Evolutionary conservation across 2,329 filamentous ascomycete species (phyloP).

Genomic region (Ophidiomyces ophidiicola): DNA sequence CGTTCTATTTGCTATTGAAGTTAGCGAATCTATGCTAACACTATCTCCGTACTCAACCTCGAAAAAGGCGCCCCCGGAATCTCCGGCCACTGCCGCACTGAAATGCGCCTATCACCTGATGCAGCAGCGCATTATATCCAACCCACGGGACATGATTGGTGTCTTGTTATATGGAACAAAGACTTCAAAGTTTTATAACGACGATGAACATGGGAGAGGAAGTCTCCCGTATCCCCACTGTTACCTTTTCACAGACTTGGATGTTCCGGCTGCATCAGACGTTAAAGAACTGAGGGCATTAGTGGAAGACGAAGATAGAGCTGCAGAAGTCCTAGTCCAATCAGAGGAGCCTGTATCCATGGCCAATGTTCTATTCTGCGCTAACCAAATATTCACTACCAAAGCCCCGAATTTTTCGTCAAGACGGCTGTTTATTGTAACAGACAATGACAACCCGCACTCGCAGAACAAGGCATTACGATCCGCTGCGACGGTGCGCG

Average conservation of each 20-base stretch:
- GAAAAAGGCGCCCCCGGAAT: slow-evolving; percentile 68
- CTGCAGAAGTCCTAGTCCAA: slow-evolving; percentile 56
- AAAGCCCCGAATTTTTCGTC: slow-evolving; percentile 91
- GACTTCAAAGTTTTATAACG: slow-evolving; percentile 64
- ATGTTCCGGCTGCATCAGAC: slow-evolving; percentile 74
- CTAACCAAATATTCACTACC: slow-evolving; percentile 91
- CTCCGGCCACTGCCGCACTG: slow-evolving; percentile 67
- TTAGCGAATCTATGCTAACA: slow-evolving; percentile 76
- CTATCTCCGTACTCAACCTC: slow-evolving; percentile 50
- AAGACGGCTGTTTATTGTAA: slow-evolving; percentile 85
- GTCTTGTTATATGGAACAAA: slow-evolving; percentile 84
- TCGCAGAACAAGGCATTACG: slow-evolving; percentile 57
- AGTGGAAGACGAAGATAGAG: slow-evolving; percentile 65
- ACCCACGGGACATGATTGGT: slow-evolving; percentile 94
- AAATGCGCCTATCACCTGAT: slow-evolving; percentile 93
- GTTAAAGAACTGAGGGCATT: slow-evolving; percentile 67
- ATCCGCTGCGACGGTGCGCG: slow-evolving; percentile 68
- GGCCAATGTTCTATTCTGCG: slow-evolving; percentile 83
- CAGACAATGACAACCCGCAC: slow-evolving; percentile 83
- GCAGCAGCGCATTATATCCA: slow-evolving; percentile 96
- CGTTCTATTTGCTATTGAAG: slow-evolving; percentile 89
- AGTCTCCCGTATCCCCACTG: slow-evolving; percentile 71
- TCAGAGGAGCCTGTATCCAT: slow-evolving; percentile 61
- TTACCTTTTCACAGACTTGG: slow-evolving; percentile 78
- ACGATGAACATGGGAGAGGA: slow-evolving; percentile 45